These are phyloP conservation scores for Heritiera fomes DNA, from an alignment of 345 rosid species.

Conservation along the genomic window DNA sequence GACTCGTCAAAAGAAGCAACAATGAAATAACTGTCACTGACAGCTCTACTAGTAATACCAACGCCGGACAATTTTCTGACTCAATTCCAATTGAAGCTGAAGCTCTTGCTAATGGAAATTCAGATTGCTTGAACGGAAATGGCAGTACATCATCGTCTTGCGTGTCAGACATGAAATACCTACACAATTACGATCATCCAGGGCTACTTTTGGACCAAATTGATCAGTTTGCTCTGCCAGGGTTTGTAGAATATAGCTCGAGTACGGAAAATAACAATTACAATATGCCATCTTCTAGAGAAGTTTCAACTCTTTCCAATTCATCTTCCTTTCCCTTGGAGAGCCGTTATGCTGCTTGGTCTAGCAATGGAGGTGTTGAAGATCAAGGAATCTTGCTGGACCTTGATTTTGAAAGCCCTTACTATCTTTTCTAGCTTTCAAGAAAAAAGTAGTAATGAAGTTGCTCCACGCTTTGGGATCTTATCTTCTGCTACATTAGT, in stretches of 20 bases:
- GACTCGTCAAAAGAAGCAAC: neutral
- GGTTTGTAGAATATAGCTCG: neutral
- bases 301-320: neutral
- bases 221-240: conserved; percentile 4
- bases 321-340: neutral
- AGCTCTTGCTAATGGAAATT: neutral
- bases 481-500: neutral
- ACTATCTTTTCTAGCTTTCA: neutral
- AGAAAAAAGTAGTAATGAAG: neutral
- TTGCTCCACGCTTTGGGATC: neutral
- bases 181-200: conserved; percentile 1
- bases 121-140: neutral
- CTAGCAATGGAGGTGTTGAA: neutral
- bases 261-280: neutral
- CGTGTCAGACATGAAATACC: neutral
- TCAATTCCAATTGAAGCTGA: neutral
- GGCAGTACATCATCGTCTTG: neutral
- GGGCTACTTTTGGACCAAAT: neutral
- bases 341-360: neutral
- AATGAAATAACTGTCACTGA: neutral
- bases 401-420: neutral
- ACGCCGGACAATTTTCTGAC: neutral
- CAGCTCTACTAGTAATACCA: neutral
- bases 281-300: neutral
- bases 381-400: conserved; percentile 5